Evolutionary conservation across 768 basidiomycete genomes (phyloP), one percentile per base, ranked within the genome.

Genomic region (Calocera cornea): DNA sequence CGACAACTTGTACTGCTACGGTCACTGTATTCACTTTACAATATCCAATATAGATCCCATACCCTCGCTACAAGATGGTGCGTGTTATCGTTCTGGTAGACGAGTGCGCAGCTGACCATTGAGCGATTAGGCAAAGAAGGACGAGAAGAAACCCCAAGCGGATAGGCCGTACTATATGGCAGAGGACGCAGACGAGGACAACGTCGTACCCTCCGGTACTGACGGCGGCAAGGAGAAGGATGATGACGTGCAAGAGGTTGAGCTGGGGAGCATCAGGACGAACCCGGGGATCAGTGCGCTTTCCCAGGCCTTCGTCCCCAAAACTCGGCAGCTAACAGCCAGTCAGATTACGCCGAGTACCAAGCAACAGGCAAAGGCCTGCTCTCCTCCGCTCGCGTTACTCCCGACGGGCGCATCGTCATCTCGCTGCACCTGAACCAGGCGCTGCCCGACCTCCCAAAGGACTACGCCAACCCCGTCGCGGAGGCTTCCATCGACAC

Each of bases 401-500:
- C 78, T 12, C 67, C 74, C 19, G 82, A 84, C 66, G 83, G 83
- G 2, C 76, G 81, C 41, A 83, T 84, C 69, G 75, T 77, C 34
- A 70, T 84, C 17, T 78, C 77, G 3, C 74, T 84, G 17, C 79
- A 83, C 69, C 76, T 86, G 64, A 81, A 82, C 71, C 74, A 81
- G 64, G 73, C 76, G 11, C 73, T 84, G 2, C 83, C 83, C 0
- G 83, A 85, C 63, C 72, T 86, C 3, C 83, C 83, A 1, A 70
- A 75, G 41, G 80, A 81, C 44, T 77, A 82, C 69, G 79, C 80
- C 0, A 72, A 72, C 24, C 77, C 81, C 16, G 81, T 84, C 10
- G 74, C 79, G 33, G 84, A 86, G 71, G 83, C 81, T 72, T 82
- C 78, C 0, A 73, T 84, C 12, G 83, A 83, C 68, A 47, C 65